phyloP scores from a whole-genome alignment of 768 basidiomycete genomes.

The Cystofilobasidium ferigula region DNA sequence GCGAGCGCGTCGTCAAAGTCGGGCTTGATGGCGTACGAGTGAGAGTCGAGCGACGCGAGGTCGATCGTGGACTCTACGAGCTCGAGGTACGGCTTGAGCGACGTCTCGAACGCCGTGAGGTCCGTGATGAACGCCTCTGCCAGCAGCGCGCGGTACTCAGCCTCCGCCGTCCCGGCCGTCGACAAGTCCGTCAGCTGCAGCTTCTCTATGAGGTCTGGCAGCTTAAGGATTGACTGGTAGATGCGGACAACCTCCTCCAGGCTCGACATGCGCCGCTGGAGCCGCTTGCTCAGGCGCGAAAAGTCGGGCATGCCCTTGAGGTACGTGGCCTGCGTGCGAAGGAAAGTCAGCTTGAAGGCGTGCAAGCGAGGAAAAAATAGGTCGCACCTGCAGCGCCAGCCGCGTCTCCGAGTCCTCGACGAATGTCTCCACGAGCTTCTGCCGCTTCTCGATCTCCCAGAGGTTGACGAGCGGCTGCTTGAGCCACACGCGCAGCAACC shows the following conservation, averaged over 20 bases:
- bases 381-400: slow-evolving; percentile 56
- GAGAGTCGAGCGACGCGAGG: slow-evolving; percentile 57
- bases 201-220: slow-evolving; percentile 61
- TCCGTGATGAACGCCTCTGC: slow-evolving; percentile 55
- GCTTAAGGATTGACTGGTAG: slow-evolving; percentile 78
- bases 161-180: slow-evolving; percentile 27
- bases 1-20: slow-evolving; percentile 73
- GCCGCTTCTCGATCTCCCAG: slow-evolving; percentile 84
- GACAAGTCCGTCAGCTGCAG: slow-evolving; percentile 47
- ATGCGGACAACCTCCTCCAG: slow-evolving; percentile 92
- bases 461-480: slow-evolving; percentile 91
- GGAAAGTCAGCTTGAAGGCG: background rate
- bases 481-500: slow-evolving; percentile 79
- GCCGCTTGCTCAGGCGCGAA: slow-evolving; percentile 78
- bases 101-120: slow-evolving; percentile 46
- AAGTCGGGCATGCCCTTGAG: slow-evolving; percentile 89
- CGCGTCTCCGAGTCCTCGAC: slow-evolving; percentile 65
- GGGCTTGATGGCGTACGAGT: slow-evolving; percentile 83
- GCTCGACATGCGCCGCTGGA: slow-evolving; percentile 69
- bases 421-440: slow-evolving; percentile 76
- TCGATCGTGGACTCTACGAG: slow-evolving; percentile 97
- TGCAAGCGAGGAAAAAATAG: background rate
- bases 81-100: slow-evolving; percentile 49
- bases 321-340: slow-evolving; percentile 58
- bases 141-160: slow-evolving; percentile 49